Base-by-base conservation (phyloP, 139 green algal genomes). In the Ettlia oleoabundans region DNA sequence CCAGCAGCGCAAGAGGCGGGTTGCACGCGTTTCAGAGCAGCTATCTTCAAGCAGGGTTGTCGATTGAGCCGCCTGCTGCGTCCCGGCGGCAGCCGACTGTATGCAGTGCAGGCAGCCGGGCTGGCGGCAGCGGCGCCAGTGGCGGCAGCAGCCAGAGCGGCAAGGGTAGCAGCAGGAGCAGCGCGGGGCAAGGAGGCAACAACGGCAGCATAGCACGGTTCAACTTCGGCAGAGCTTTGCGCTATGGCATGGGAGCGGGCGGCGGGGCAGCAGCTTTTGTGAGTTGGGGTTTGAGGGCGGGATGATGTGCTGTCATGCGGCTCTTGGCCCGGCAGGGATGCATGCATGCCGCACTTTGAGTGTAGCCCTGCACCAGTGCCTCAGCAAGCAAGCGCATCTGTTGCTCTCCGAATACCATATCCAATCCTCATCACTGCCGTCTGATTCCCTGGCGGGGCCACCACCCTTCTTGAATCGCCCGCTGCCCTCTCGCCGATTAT, bases 191-290 rank as follows among this genome's bases (percentile, higher is more conserved):
- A 22, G 21, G 71, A n/a, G 42, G 76, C n/a, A n/a, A n/a, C n/a
- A n/a, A n/a, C 42, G 42, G 66, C 26, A 43, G 75, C 21, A 26
- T 43, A 7, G 77, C 77, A 19, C 64, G 64, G 22, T 82, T 76
- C 77, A 82, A 82, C 64, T 82, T 82, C 42, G 35, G 33, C n/a
- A 64, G 43, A n/a, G 42, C 63, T 13, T 15, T 76, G 8, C 43
- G 77, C 4, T 61, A 51, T 22, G 35, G 74, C 24, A 66, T 82
- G 19, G 77, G 77, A 3, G 77, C 42, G 0, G 75, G 75, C 3
- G 77, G 62, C 3, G 77, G 63, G 19, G 77, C 63, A 42, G 77
- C 62, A 13, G 77, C 77, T 24, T 75, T 67, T 37, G 61, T 82
- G 64, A 72, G 64, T 52, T 22, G n/a, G n/a, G n/a, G n/a, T n/a